Evolutionary conservation across 805 yeast species (phyloP).

Genomic region (Myxozyma lipomycoides): DNA sequence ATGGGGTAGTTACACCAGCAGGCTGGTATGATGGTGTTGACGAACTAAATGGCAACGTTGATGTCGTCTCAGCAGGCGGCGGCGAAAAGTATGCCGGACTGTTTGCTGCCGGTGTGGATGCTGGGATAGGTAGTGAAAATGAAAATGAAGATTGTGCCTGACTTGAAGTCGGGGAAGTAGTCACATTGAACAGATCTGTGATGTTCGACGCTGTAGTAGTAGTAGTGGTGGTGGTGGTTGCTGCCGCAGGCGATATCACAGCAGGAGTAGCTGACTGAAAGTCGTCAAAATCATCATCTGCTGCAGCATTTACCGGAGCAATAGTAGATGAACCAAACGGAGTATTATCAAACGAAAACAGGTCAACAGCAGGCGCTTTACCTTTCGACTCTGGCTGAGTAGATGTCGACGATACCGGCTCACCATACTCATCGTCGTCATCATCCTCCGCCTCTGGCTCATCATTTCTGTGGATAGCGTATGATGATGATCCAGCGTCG

Average conservation of each 20-base stretch:
- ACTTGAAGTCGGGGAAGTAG: not conserved
- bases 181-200: constrained; percentile 35
- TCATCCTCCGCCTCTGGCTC: constrained; percentile 2
- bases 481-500: constrained; percentile 19
- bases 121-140: constrained; percentile 2
- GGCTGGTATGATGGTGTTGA: not conserved
- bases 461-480: constrained; percentile 6
- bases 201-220: constrained; percentile 34
- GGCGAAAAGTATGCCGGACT: constrained; percentile 4
- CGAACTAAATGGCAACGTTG: not conserved
- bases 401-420: constrained; percentile 32
- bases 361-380: constrained; percentile 20
- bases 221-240: constrained; percentile 28
- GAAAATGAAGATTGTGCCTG: not conserved
- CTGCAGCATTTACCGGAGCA: constrained; percentile 1
- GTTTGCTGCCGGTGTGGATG: constrained; percentile 8
- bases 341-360: constrained; percentile 31
- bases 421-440: constrained; percentile 31
- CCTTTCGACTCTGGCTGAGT: constrained; percentile 6
- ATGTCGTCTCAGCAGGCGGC: not conserved
- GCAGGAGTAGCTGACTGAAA: constrained; percentile 48
- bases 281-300: constrained; percentile 48
- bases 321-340: constrained; percentile 2
- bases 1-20: not conserved
- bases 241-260: constrained; percentile 7